Evolutionary conservation across 2,329 filamentous ascomycete species (phyloP).

Genomic region (Colletotrichum spaethianum): DNA sequence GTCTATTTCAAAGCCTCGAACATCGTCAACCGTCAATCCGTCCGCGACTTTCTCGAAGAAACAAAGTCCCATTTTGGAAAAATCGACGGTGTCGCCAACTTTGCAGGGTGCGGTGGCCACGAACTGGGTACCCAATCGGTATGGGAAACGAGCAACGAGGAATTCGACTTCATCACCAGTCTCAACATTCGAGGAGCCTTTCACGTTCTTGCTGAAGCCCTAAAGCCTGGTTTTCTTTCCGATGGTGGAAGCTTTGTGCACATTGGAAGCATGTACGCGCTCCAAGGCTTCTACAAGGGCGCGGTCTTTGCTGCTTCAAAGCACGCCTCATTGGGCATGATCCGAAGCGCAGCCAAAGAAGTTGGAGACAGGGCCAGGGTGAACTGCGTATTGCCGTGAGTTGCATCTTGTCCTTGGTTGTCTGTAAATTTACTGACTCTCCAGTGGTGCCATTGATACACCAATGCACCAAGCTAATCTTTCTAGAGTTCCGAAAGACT

Average conservation of each 20-base stretch:
- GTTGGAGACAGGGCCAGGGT: conserved; percentile 29
- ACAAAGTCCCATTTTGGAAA: conserved; percentile 12
- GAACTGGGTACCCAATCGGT: conserved; percentile 23
- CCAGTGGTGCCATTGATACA: conserved; percentile 32
- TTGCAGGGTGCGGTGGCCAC: conserved; percentile 33
- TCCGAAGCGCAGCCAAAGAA: conserved; percentile 30
- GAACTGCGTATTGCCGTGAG: conserved; percentile 33
- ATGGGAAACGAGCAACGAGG: conserved; percentile 25
- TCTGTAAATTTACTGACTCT: background rate
- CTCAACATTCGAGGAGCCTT: conserved; percentile 32
- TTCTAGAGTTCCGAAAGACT: conserved; percentile 19
- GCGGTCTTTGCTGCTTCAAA: conserved; percentile 32
- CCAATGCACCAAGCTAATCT: conserved; percentile 33
- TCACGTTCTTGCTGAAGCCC: conserved; percentile 23
- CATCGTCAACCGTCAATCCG: conserved; percentile 15
- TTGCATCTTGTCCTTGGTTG: background rate
- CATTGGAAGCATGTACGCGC: conserved; percentile 32
- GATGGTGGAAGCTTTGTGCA: conserved; percentile 32
- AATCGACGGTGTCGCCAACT: conserved; percentile 28
- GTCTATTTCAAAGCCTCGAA: background rate
- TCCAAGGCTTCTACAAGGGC: conserved; percentile 28
- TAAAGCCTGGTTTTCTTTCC: conserved; percentile 16
- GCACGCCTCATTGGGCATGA: conserved; percentile 29
- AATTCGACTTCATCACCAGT: conserved; percentile 29
- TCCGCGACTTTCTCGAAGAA: background rate